These are phyloP conservation scores for Suhomyces kunorum DNA, from an alignment of 1,139 yeast genomes.

Conservation along the genomic window DNA sequence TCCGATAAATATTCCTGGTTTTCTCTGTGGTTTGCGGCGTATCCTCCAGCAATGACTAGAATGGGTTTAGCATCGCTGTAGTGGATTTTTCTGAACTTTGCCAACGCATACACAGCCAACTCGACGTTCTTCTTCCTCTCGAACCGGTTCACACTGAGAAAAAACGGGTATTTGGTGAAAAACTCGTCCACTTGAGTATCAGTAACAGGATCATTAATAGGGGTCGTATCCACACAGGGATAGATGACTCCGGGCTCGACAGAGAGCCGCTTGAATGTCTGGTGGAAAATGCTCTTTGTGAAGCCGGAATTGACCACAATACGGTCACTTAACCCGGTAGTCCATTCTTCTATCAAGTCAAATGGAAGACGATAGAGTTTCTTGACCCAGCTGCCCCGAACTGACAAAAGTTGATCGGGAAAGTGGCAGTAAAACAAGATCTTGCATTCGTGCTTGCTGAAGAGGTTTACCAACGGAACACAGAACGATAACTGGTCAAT, in stretches of 20 bases:
- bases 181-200: conserved; percentile 36
- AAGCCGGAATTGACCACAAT: conserved; percentile 86
- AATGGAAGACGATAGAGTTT: conserved; percentile 76
- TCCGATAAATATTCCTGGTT: conserved; percentile 73
- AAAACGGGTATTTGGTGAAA: conserved; percentile 39
- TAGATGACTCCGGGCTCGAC: conserved; percentile 72
- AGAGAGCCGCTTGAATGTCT: conserved; percentile 56
- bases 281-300: conserved; percentile 67
- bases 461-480: conserved; percentile 67
- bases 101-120: conserved; percentile 71
- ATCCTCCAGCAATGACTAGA: conserved; percentile 88
- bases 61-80: conserved; percentile 31
- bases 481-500: conserved; percentile 90
- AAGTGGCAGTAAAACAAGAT: conserved; percentile 91
- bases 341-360: conserved; percentile 76
- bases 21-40: conserved; percentile 72
- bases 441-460: conserved; percentile 42
- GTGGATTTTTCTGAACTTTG: conserved; percentile 32
- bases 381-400: conserved; percentile 56
- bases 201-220: conserved; percentile 21
- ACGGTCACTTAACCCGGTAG: conserved; percentile 74
- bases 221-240: conserved; percentile 72
- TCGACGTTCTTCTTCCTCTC: conserved; percentile 83
- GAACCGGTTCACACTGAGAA: conserved; percentile 82
- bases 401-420: conserved; percentile 83